Evolutionary conservation across 208 protist genomes (phyloP), one percentile per base, ranked within the genome.

Genomic region (Vickermania spadyakhi): DNA sequence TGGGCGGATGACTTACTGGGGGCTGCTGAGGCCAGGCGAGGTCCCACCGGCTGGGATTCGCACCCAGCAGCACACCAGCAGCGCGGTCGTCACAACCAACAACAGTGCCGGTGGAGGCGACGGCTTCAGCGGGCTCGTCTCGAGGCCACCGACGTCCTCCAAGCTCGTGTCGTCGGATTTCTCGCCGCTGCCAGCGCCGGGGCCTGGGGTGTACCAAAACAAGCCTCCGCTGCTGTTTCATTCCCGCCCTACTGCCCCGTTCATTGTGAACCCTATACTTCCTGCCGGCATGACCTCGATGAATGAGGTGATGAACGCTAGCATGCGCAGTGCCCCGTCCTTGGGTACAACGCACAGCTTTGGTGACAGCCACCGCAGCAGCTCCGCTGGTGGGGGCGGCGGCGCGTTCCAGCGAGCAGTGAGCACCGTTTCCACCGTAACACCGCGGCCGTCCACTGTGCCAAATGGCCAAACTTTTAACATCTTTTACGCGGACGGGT

Each of bases 171-270:
- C 62, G 18, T 14, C 68, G 1, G 70, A 67, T 0, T 49, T 65
- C 2, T 30, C 42, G 18, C 63, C 66, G 21, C 60, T 84, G 58
- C 75, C 68, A 0, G 64, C 67, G 18, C 64, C 68, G 41, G 60
- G 77, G 28, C 73, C 74, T 0, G 57, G 70, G 11, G 66, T 80
- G 22, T 81, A 74, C 57, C 56, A 60, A 1, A 70, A 69, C 1
- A 77, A 81, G 68, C 72, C 70, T 2, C 78, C 74, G 0, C 54
- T 81, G 5, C 62, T 60, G 21, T 76, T 81, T 21, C 66, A 80
- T 49, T 29, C 22, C 31, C 52, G 27, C 4, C 13, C 11, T 21
- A 13, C 55, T 11, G 14, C 22, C 23, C 14, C n/a, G n/a, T 21
- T 29, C 4, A 5, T 29, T 4, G 26, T 41, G 7, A 14, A 11